phyloP scores from a whole-genome alignment of 2,329 filamentous ascomycete species.

The Gliomastix tumulicola region DNA sequence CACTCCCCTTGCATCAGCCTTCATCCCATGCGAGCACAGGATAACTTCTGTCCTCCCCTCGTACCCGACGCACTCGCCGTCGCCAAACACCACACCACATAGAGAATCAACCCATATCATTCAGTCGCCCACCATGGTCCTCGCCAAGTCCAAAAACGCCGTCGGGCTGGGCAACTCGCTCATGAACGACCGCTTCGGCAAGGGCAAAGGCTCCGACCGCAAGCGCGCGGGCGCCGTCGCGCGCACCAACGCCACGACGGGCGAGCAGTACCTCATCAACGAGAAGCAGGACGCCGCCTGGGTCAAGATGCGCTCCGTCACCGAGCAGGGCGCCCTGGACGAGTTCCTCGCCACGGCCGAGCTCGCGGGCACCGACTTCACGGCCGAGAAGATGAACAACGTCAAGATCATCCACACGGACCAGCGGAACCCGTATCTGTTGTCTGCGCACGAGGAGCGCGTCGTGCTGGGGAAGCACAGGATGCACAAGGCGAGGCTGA shows the following conservation, averaged over 20 bases:
- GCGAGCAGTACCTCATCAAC: constrained; percentile 89
- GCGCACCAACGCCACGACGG: constrained; percentile 71
- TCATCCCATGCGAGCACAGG: neutral
- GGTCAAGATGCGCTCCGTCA: constrained; percentile 99
- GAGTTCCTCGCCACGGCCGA: constrained; percentile 95
- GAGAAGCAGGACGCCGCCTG: constrained; percentile 85
- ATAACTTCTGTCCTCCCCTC: neutral
- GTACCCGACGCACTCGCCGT: neutral
- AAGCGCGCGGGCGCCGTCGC: constrained; percentile 57
- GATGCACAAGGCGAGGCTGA: constrained; percentile 70
- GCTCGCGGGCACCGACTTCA: constrained; percentile 97
- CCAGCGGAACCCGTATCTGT: constrained; percentile 89
- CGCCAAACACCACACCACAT: neutral
- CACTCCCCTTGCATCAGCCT: neutral
- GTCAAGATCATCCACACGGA: constrained; percentile 98
- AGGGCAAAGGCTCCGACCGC: constrained; percentile 78
- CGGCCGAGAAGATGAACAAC: constrained; percentile 97
- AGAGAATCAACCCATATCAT: neutral
- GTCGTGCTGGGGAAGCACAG: constrained; percentile 74
- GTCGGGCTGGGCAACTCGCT: constrained; percentile 94
- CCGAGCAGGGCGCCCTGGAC: constrained; percentile 91
- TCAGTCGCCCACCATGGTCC: constrained; percentile 36
- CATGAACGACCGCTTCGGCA: constrained; percentile 98
- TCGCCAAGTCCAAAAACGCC: constrained; percentile 88
- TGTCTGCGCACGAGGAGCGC: constrained; percentile 79